Percentiles rank a stretch among this genome's conserved stretches.
Conservation (phyloP, 768 basidiomycete genomes). For the Cubamyces sp. region DNA sequence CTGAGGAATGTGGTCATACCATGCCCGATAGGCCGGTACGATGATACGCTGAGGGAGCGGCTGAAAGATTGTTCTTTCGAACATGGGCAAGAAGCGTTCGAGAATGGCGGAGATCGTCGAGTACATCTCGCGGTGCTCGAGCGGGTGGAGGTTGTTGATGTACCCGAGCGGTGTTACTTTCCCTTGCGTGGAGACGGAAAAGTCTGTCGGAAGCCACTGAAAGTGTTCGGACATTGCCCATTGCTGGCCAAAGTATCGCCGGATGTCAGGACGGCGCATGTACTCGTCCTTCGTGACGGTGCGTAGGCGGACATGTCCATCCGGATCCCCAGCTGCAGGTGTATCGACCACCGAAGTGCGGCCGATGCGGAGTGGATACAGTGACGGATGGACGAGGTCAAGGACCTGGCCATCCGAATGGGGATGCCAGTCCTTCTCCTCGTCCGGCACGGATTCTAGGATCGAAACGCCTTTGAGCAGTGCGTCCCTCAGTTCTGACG, state of each 20-base stretch:
- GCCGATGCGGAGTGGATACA: constrained; percentile 38
- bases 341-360: background rate
- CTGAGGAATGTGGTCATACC: background rate
- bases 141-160: constrained; percentile 37
- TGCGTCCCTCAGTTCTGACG: background rate
- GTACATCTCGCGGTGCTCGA: constrained; percentile 22
- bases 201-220: constrained; percentile 38
- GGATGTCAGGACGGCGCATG: background rate
- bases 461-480: background rate
- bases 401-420: constrained; percentile 46
- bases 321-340: background rate
- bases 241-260: background rate
- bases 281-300: background rate
- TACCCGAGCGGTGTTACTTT: constrained; percentile 27
- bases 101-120: constrained; percentile 23
- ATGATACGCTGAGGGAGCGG: background rate
- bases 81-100: constrained; percentile 31
- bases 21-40: background rate
- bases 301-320: background rate
- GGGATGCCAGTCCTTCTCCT: constrained; percentile 51
- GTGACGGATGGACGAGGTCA: constrained; percentile 51
- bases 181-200: constrained; percentile 30
- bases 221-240: constrained; percentile 23
- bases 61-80: constrained; percentile 31
- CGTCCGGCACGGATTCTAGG: constrained; percentile 43